phyloP scores from a whole-genome alignment of 23 red algal species.

The Gracilaria gracilis region DNA sequence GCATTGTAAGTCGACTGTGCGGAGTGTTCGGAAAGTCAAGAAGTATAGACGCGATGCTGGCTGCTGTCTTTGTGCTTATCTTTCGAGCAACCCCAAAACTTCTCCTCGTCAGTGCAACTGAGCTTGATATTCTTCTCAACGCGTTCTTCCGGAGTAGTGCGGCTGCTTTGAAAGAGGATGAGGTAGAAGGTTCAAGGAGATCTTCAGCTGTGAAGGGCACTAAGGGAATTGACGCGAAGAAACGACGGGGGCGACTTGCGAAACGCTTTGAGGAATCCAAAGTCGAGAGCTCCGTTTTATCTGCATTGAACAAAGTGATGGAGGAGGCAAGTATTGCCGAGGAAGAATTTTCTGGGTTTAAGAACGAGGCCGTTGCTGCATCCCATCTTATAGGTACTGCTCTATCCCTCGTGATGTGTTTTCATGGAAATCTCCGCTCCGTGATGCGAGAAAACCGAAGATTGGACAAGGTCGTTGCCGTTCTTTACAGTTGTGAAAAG shows the following conservation, averaged over 20 bases:
- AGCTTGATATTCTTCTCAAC: constrained; percentile 48
- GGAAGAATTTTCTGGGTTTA: constrained; percentile 50
- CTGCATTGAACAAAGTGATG: constrained; percentile 50
- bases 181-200: background rate
- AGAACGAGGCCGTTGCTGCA: constrained; percentile 23
- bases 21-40: constrained; percentile 36
- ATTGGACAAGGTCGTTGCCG: constrained; percentile 50
- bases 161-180: constrained; percentile 31
- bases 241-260: constrained; percentile 23
- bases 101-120: background rate
- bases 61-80: constrained; percentile 58
- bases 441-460: constrained; percentile 69
- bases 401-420: constrained; percentile 20
- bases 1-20: constrained; percentile 44
- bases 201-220: background rate
- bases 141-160: constrained; percentile 46
- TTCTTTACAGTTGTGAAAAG: constrained; percentile 61
- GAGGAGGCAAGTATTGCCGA: constrained; percentile 18
- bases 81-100: constrained; percentile 31
- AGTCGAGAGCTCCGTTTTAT: background rate
- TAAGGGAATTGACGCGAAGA: background rate
- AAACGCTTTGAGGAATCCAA: constrained; percentile 15
- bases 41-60: constrained; percentile 42
- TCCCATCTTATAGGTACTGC: constrained; percentile 45
- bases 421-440: constrained; percentile 13